Evolutionary conservation across 352 stramenopile genomes (phyloP).

Genomic region (Peronospora farinosa): DNA sequence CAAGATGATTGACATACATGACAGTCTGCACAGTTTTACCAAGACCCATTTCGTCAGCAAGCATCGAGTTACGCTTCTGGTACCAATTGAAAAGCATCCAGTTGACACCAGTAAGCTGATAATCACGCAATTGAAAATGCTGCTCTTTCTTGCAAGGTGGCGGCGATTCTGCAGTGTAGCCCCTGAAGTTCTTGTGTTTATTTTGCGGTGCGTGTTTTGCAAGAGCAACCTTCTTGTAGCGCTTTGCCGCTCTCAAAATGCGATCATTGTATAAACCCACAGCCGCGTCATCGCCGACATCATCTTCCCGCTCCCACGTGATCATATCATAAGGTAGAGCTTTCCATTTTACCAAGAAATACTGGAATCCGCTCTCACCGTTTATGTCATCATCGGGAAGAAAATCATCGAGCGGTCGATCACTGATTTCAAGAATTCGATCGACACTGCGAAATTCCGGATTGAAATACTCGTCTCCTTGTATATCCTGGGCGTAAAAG

Average conservation of each 20-base stretch:
- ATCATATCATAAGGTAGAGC: slow-evolving; percentile 94
- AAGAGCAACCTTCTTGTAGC: slow-evolving; percentile 42
- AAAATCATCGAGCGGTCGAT: slow-evolving; percentile 69
- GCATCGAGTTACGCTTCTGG: slow-evolving; percentile 94
- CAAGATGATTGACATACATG: slow-evolving; percentile 94
- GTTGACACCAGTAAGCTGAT: slow-evolving; percentile 98
- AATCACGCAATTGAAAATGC: slow-evolving; percentile 90
- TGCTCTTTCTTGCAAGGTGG: slow-evolving; percentile 57
- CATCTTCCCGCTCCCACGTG: slow-evolving; percentile 97
- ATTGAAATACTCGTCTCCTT: slow-evolving; percentile 88
- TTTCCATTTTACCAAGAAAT: slow-evolving; percentile 99
- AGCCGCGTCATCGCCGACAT: slow-evolving; percentile 87
- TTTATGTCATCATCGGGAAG: slow-evolving; percentile 31
- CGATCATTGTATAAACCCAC: slow-evolving; percentile 77
- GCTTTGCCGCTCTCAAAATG: slow-evolving; percentile 41
- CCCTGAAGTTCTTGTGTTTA: slow-evolving; percentile 66
- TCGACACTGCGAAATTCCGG: slow-evolving; percentile 87
- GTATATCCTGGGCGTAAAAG: slow-evolving; percentile 38
- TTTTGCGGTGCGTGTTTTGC: slow-evolving; percentile 32
- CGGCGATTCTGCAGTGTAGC: slow-evolving; percentile 53
- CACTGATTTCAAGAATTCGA: slow-evolving; percentile 82
- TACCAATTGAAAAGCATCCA: slow-evolving; percentile 99
- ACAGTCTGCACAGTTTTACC: slow-evolving; percentile 95
- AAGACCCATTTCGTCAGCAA: slow-evolving; percentile 99
- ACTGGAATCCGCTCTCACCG: slow-evolving; percentile 58